Evolutionary conservation across 2,329 filamentous ascomycete genomes (phyloP).

Genomic region (Epichloe sibirici): DNA sequence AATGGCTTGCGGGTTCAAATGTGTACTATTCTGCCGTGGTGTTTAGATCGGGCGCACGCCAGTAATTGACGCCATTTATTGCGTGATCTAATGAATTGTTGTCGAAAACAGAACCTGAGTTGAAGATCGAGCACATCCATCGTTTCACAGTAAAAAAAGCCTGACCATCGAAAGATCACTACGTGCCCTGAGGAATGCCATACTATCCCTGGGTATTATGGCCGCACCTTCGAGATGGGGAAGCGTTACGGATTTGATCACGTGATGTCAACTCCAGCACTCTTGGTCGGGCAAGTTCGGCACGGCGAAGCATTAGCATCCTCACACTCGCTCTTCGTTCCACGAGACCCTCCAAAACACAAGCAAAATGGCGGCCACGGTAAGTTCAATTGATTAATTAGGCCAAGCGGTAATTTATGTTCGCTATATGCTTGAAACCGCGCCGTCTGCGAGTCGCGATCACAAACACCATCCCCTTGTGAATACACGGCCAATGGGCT

Average conservation of each 20-base stretch:
- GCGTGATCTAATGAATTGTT: not conserved
- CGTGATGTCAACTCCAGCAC: constrained; percentile 18
- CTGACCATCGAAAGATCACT: not conserved
- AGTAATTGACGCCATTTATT: not conserved
- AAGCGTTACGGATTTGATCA: constrained; percentile 11
- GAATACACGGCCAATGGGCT: constrained; percentile 30
- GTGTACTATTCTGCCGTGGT: not conserved
- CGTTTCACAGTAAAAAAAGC: not conserved
- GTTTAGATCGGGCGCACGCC: not conserved
- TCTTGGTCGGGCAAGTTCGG: constrained; percentile 27
- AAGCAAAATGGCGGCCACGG: constrained; percentile 52
- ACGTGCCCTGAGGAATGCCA: not conserved
- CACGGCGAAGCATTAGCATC: constrained; percentile 33
- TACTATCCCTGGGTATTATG: not conserved
- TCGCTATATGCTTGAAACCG: not conserved
- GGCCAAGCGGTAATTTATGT: not conserved
- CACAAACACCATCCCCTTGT: not conserved
- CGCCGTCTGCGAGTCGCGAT: not conserved
- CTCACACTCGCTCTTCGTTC: constrained; percentile 39
- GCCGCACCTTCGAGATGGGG: not conserved
- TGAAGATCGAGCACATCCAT: not conserved
- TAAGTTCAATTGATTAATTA: constrained; percentile 32
- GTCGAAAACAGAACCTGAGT: not conserved
- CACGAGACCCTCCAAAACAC: constrained; percentile 31
- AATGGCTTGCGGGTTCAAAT: not conserved